Evolutionary conservation across 257 asterid genomes (phyloP).

Genomic region (Scutellaria minor): DNA sequence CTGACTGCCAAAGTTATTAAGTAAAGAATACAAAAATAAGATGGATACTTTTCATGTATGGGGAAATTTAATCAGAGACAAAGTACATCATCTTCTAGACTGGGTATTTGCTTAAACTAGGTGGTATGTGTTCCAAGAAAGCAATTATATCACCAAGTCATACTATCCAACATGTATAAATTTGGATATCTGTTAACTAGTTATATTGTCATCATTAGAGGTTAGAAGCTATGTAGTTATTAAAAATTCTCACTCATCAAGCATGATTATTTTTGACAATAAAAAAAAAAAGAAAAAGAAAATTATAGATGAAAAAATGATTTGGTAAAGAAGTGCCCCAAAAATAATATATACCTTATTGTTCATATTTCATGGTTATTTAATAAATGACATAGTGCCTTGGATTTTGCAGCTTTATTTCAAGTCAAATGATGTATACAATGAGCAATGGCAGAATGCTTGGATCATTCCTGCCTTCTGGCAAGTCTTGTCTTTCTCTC

Average conservation of each 20-base stretch:
- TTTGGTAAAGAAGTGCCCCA: neutral
- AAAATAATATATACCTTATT: neutral
- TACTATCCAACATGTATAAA: neutral
- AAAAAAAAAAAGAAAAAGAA: neutral
- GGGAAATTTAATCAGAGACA: neutral
- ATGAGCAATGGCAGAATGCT: conserved; percentile 94
- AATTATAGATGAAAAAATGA: conserved; percentile 9
- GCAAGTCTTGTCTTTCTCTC: conserved; percentile 91
- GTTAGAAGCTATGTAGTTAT: neutral
- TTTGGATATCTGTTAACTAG: neutral
- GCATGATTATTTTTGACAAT: neutral
- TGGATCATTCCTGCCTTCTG: conserved; percentile 99
- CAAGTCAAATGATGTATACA: conserved; percentile 85
- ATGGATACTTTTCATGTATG: conserved; percentile 5
- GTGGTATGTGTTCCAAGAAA: conserved; percentile 14
- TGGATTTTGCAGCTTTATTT: conserved; percentile 76
- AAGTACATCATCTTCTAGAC: conserved; percentile 1
- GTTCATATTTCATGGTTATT: neutral
- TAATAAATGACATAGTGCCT: conserved; percentile 33
- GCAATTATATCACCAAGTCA: neutral
- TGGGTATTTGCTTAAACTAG: conserved; percentile 18
- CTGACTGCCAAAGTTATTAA: neutral
- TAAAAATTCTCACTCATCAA: conserved; percentile 18
- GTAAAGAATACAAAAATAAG: conserved; percentile 10
- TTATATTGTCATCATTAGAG: neutral